Conservation (phyloP, 805 yeast species). For the Candida andamanensis region DNA sequence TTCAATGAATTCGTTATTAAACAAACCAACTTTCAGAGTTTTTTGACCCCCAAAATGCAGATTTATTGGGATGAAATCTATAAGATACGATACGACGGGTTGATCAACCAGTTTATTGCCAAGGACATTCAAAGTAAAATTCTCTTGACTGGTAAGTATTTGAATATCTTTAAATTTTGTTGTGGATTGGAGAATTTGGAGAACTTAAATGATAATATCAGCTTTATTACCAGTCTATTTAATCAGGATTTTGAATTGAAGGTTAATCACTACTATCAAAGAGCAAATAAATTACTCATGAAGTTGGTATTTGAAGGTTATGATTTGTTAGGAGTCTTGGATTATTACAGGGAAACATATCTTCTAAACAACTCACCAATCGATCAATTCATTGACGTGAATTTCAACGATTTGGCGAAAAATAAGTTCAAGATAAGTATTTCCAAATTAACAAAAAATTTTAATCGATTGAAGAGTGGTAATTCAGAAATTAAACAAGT, state of each 20-base stretch:
- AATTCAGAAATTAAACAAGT: constrained; percentile 5
- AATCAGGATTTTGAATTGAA: constrained; percentile 47
- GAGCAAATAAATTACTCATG: constrained; percentile 62
- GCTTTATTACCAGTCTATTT: constrained; percentile 25
- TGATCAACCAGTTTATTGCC: constrained; percentile 59
- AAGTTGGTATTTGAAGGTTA: constrained; percentile 59
- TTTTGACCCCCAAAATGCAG: constrained; percentile 42
- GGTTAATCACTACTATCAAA: constrained; percentile 54
- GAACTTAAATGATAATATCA: constrained; percentile 20
- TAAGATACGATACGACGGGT: constrained; percentile 67
- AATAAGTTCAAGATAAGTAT: constrained; percentile 27
- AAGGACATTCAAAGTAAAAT: constrained; percentile 57
- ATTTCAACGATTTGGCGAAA: constrained; percentile 50
- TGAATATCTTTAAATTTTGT: constrained; percentile 66
- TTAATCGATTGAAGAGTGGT: too few relatives aligned
- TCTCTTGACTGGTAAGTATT: constrained; percentile 76
- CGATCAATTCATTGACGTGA: constrained; percentile 46
- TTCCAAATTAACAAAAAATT: constrained; percentile 21
- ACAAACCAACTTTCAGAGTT: constrained; percentile 24
- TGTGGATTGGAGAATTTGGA: constrained; percentile 41
- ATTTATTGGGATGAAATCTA: constrained; percentile 73
- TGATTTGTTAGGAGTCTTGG: constrained; percentile 43
- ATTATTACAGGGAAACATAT: constrained; percentile 51
- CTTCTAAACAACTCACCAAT: constrained; percentile 49
- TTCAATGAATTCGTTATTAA: constrained; percentile 78